Base-by-base conservation (phyloP, 164 flowering plant genomes). In the Magnolia changhungtana region DNA sequence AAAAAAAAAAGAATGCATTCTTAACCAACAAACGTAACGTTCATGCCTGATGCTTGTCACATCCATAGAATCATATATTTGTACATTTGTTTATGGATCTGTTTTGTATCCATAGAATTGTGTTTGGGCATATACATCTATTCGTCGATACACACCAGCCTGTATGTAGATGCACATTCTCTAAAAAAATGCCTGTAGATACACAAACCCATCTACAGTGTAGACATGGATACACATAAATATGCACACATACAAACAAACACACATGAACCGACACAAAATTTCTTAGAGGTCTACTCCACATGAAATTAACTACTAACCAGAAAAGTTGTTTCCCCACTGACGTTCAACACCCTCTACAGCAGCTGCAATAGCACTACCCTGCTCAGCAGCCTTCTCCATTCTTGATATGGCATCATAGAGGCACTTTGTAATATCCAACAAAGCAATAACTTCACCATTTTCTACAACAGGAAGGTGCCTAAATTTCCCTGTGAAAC, bases 351-450 rank as follows among this genome's bases (percentile, higher is more conserved):
- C 97, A 31, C 99, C 99, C 88, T 94, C 98, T 63, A 96, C 99
- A 77, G 99, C 99, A 82, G 99, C 99, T 66, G 97, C 99, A 86
- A 96, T 88, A 11, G 99, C 99, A 87, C 92, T 96, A 16, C 99
- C 99, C 79, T 96, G 92, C 82, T 96, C 97, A n/a, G 99, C 98
- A 76, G 99, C 99, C 83, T 90, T 96, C 88, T 96, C 99, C 98
- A 96, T 88, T 81, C 95, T 87, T 23, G 97, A 84, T 70, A 96
- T 96, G 71, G 99, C 98, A 90, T 96, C 99, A 84, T 96, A 96
- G 8, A 96, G 92, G 85, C 99, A 96, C 84, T 91, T 96, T 64
- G 99, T 90, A 24, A 96, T 96, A 84, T 96, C 98, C 79, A 96
- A 80, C 81, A 96, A 50, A 6, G 98, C 99, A 82, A 90, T 89